Evolutionary conservation across 352 stramenopile species (phyloP).

Genomic region (Pythium plurisporium): DNA sequence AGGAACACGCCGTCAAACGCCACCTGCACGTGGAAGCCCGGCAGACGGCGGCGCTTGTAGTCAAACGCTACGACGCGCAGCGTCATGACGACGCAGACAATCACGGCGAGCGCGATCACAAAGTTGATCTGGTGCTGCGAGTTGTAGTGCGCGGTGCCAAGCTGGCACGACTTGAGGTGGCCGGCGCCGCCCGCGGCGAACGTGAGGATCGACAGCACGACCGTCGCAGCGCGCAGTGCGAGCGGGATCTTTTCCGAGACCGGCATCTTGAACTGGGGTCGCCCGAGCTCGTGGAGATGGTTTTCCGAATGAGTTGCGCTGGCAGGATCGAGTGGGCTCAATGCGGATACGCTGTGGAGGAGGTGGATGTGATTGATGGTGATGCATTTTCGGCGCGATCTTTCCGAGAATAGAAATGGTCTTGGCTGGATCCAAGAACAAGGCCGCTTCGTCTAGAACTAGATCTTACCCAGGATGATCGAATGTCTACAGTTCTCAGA

Average conservation of each 20-base stretch:
- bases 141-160: constrained; percentile 45
- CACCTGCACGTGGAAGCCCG: constrained; percentile 32
- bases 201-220: constrained; percentile 41
- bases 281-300: neutral
- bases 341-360: too few relatives aligned
- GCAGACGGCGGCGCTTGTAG: constrained; percentile 45
- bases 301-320: constrained; percentile 15
- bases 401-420: too few relatives aligned
- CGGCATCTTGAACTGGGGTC: constrained; percentile 14
- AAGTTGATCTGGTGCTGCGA: constrained; percentile 58
- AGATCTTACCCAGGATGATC: too few relatives aligned
- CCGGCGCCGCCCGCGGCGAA: constrained; percentile 31
- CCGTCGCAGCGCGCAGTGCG: constrained; percentile 32
- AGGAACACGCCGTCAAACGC: constrained; percentile 48
- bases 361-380: too few relatives aligned
- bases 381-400: too few relatives aligned
- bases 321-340: too few relatives aligned
- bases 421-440: too few relatives aligned
- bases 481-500: constrained; percentile 8
- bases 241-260: constrained; percentile 38
- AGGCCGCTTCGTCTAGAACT: too few relatives aligned
- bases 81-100: constrained; percentile 32
- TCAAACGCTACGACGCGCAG: constrained; percentile 49
- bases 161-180: constrained; percentile 49
- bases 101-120: constrained; percentile 34